Percentiles rank a stretch among this genome's conserved stretches.
phyloP scores from a whole-genome alignment of 2,329 filamentous ascomycete genomes.

The Claviceps pusilla region DNA sequence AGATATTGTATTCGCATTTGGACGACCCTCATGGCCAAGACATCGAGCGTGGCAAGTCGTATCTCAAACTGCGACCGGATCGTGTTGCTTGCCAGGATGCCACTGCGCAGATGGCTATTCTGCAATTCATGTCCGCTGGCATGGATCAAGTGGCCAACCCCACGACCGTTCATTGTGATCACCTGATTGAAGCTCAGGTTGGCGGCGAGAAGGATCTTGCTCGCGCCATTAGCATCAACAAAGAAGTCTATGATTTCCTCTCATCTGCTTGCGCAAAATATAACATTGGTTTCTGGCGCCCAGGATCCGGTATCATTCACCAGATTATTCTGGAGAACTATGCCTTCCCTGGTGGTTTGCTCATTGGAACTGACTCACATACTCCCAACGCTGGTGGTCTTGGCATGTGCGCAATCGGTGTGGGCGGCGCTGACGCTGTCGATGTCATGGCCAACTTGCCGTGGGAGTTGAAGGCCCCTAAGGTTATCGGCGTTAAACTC shows the following conservation, averaged over 20 bases:
- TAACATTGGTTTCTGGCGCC: conserved; percentile 99
- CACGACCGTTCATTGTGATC: conserved; percentile 93
- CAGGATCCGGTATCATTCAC: conserved; percentile 97
- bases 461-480: conserved; percentile 97
- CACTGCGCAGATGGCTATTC: conserved; percentile 97
- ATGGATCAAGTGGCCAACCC: conserved; percentile 93
- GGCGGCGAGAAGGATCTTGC: conserved; percentile 89
- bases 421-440: conserved; percentile 94
- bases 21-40: conserved; percentile 94
- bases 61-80: conserved; percentile 92
- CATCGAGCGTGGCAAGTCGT: conserved; percentile 87
- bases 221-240: conserved; percentile 85
- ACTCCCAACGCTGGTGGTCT: conserved; percentile 95
- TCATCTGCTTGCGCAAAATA: conserved; percentile 91
- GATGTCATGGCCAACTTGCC: conserved; percentile 96
- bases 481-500: conserved; percentile 90
- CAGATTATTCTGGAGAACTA: conserved; percentile 98
- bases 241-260: conserved; percentile 98
- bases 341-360: conserved; percentile 92
- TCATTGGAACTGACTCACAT: conserved; percentile 97
- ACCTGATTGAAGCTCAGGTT: conserved; percentile 94
- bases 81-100: conserved; percentile 99
- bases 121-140: conserved; percentile 98
- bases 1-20: conserved; percentile 97
- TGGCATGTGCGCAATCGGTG: conserved; percentile 87